Evolutionary conservation across 768 basidiomycete species (phyloP).

Genomic region (Leccinum disarticulatum): DNA sequence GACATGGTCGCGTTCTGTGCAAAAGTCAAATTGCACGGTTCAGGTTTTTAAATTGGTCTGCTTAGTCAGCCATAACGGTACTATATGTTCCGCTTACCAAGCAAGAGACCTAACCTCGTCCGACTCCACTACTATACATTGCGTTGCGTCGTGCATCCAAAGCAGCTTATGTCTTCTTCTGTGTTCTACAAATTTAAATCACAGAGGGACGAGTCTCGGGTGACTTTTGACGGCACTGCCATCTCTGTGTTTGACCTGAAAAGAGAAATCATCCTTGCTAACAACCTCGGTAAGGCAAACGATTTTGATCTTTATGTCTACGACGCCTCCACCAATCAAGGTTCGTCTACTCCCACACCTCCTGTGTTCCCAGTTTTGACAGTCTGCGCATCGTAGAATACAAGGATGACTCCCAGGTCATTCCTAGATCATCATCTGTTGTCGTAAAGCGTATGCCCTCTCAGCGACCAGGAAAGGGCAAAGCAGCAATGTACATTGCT

Average conservation of each 20-base stretch:
- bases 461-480: constrained; percentile 77
- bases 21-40: constrained; percentile 15
- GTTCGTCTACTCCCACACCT: constrained; percentile 41
- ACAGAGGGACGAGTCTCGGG: constrained; percentile 89
- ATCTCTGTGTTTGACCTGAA: constrained; percentile 99
- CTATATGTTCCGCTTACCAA: background rate
- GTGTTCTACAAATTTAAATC: constrained; percentile 99
- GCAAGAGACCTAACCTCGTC: background rate
- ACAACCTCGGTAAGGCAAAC: constrained; percentile 93
- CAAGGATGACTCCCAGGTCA: constrained; percentile 86
- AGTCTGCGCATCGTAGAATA: constrained; percentile 55
- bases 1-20: constrained; percentile 17
- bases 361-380: background rate
- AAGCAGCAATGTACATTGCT: constrained; percentile 71
- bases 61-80: constrained; percentile 19
- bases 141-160: constrained; percentile 17
- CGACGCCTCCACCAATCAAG: constrained; percentile 86
- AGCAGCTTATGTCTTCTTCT: constrained; percentile 72
- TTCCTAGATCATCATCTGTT: constrained; percentile 93
- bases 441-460: constrained; percentile 90
- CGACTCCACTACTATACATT: constrained; percentile 14
- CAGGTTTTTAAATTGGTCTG: constrained; percentile 8
- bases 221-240: constrained; percentile 97
- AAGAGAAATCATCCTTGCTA: constrained; percentile 95
- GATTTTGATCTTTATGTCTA: constrained; percentile 94